Conservation (phyloP, 192 early-diverging fungal species). For the Neocallimastix lanati region DNA sequence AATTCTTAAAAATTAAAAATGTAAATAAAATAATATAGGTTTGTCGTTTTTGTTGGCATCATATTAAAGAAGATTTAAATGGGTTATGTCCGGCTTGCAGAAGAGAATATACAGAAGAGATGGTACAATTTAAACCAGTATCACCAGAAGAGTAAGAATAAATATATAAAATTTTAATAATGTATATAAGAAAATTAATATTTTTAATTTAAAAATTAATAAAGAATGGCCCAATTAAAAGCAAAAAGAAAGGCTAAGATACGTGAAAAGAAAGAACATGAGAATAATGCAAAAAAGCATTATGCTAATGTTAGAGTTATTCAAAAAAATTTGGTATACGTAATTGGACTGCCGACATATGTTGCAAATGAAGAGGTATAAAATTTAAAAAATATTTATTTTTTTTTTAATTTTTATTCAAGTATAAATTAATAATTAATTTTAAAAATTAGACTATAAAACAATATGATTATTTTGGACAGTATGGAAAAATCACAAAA, state of each 20-base stretch:
- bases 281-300: conserved; percentile 14
- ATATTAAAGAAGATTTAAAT: conserved; percentile 87
- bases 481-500: conserved; percentile 89
- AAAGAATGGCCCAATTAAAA: conserved; percentile 47
- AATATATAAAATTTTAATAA: too few species aligned
- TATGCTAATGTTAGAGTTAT: conserved; percentile 86
- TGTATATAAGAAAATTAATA: not conserved
- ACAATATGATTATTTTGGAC: conserved; percentile 87
- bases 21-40: conserved; percentile 31
- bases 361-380: conserved; percentile 77
- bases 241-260: conserved; percentile 76
- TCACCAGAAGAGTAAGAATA: conserved; percentile 81
- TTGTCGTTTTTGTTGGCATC: conserved; percentile 97
- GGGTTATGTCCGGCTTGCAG: conserved; percentile 93
- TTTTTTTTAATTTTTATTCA: too few species aligned
- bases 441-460: conserved; percentile 35
- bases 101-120: conserved; percentile 75
- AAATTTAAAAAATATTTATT: not conserved
- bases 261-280: conserved; percentile 72
- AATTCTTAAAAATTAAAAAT: too few species aligned
- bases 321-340: conserved; percentile 95
- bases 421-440: too few species aligned
- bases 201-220: too few species aligned
- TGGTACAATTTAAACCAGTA: conserved; percentile 49
- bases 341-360: conserved; percentile 75